phyloP scores from a whole-genome alignment of 768 basidiomycete species.

The Russula sp. region DNA sequence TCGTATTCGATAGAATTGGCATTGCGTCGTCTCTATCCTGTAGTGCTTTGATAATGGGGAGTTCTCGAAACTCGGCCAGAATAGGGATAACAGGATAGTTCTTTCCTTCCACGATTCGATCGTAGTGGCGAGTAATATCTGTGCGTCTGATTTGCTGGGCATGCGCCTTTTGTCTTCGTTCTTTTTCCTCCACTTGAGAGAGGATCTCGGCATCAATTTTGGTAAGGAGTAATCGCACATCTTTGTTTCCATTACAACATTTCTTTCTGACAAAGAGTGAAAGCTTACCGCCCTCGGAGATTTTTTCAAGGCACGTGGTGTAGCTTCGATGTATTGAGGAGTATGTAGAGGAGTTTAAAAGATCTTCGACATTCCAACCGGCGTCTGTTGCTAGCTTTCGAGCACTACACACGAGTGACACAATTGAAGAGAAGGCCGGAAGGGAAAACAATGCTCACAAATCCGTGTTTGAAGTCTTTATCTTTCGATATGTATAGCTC shows the following conservation, averaged over 20 bases:
- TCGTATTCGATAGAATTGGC: constrained; percentile 1
- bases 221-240: constrained; percentile 33
- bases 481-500: constrained; percentile 4
- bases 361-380: constrained; percentile 20
- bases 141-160: constrained; percentile 34
- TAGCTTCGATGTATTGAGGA: constrained; percentile 11
- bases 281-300: constrained; percentile 11
- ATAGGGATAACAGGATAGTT: constrained; percentile 42
- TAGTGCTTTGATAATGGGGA: constrained; percentile 46
- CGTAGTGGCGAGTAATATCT: constrained; percentile 45
- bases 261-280: constrained; percentile 7
- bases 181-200: constrained; percentile 32
- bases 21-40: constrained; percentile 33
- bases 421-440: background rate
- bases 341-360: constrained; percentile 17
- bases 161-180: constrained; percentile 35
- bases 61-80: constrained; percentile 46
- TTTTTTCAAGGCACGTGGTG: constrained; percentile 10
- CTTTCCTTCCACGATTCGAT: constrained; percentile 43
- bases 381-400: constrained; percentile 3
- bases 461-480: constrained; percentile 6
- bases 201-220: constrained; percentile 37
- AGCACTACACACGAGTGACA: background rate
- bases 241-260: constrained; percentile 31
- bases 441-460: constrained; percentile 9